Evolutionary conservation across 495 filamentous ascomycete genomes (phyloP), one percentile per base, ranked within the genome.

Genomic region (Hypoxylon intermedium): DNA sequence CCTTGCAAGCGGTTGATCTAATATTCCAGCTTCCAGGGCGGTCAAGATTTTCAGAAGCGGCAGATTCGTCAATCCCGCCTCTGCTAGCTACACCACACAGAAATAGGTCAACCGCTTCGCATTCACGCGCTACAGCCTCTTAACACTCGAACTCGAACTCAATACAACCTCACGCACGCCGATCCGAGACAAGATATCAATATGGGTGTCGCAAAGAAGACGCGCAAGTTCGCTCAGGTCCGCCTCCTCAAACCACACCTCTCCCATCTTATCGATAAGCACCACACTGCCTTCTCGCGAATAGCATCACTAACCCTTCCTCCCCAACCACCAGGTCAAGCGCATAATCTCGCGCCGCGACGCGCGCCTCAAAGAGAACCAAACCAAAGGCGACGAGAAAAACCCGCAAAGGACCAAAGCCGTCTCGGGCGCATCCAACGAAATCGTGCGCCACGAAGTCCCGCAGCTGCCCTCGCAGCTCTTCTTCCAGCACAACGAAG

Each of bases 401-500:
- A 79, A 75, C 49, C 75, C 79, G 64, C 84, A 85, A 67, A 86
- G 85, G 67, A 69, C 45, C 38, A 86, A 85, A 54, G 75, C 76
- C 42, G 31, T 31, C n/a, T 30, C 40, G 11, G 62, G 51, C 43
- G 53, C 62, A 0, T 43, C 60, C 1, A 54, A 69, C 44, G 81
- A 85, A 28, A 77, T 89, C 21, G 47, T 5, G 31, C 62, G 62
- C 9, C 87, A 88, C 31, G 87, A 91, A 75, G 83, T 91, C 28
- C 84, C 88, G 9, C 88, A 93, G 74, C 86, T 89, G 49, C 88
- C 93, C 5, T 92, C 92, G 6, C 82, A 85, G 41, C 87, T 98
- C 75, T 98, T 97, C 86, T 97, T 96, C 78, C 84, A 91, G 63
- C 90, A 93, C 79, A 98, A 98, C 76, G 89, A 89, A 41, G 89